phyloP scores from a whole-genome alignment of 768 basidiomycete species.

The Termitomyces sp. region DNA sequence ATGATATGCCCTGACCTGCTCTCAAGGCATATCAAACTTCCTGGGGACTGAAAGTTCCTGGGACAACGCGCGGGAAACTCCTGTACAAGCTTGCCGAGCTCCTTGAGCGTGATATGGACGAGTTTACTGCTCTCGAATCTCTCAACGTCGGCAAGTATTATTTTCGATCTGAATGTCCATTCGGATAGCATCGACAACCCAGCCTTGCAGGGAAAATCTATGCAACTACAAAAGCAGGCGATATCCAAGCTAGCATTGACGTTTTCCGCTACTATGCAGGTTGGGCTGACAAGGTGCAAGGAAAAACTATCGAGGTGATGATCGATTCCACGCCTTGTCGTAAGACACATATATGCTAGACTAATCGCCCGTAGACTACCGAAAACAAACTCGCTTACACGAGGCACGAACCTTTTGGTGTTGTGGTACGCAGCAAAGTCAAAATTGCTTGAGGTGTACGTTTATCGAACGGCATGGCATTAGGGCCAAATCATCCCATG shows the following conservation, averaged over 20 bases:
- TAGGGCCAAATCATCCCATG: conserved; percentile 52
- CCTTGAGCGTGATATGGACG: conserved; percentile 21
- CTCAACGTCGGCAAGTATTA: conserved; percentile 18
- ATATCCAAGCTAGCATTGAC: conserved; percentile 40
- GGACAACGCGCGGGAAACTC: conserved; percentile 22
- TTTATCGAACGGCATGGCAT: not conserved
- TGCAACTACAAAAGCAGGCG: conserved; percentile 35
- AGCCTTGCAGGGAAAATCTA: conserved; percentile 46
- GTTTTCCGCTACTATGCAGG: conserved; percentile 75
- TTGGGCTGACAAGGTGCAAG: conserved; percentile 78
- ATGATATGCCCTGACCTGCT: not conserved
- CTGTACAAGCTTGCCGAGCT: conserved; percentile 26
- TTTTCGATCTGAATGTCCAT: not conserved
- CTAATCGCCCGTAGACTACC: conserved; percentile 14
- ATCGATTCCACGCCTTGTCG: too few relatives aligned
- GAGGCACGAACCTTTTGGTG: conserved; percentile 52
- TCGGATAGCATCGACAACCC: not conserved
- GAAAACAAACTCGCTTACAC: conserved; percentile 24
- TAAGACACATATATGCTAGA: too few relatives aligned
- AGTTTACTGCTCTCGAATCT: conserved; percentile 24
- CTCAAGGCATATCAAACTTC: conserved; percentile 38
- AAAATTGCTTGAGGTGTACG: not conserved
- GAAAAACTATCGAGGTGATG: conserved; percentile 56
- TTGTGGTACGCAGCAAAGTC: conserved; percentile 22
- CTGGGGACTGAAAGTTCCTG: conserved; percentile 63